Conservation (phyloP, 192 early-diverging fungal genomes). For the Umbelopsis vinacea region DNA sequence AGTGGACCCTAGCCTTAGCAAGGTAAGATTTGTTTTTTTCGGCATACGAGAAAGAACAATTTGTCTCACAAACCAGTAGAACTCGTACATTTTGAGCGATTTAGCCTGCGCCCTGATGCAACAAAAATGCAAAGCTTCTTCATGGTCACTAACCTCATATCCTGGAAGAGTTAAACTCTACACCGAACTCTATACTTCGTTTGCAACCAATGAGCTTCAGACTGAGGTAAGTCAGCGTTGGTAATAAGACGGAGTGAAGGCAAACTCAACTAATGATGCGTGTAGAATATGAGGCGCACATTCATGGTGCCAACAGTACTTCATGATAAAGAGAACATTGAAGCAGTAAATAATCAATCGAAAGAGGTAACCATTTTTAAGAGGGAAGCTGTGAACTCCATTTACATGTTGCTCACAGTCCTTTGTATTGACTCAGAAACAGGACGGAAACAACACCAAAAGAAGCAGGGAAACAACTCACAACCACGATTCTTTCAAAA, state of each 20-base stretch:
- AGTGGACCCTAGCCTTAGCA: slow-evolving; percentile 43
- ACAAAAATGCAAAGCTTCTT: slow-evolving; percentile 68
- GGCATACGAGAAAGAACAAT: background rate
- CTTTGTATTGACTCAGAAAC: background rate
- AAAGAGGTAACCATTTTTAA: slow-evolving; percentile 1
- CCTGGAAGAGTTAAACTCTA: slow-evolving; percentile 72
- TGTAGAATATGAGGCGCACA: slow-evolving; percentile 18
- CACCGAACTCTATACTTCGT: slow-evolving; percentile 64
- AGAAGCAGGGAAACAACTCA: background rate
- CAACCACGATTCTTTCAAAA: background rate
- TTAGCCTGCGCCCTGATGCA: slow-evolving; percentile 80
- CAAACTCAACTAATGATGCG: background rate
- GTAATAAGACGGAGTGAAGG: background rate
- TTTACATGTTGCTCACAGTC: background rate
- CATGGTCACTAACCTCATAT: slow-evolving; percentile 84
- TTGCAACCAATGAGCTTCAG: slow-evolving; percentile 43
- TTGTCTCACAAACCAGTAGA: slow-evolving; percentile 37
- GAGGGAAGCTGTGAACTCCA: background rate
- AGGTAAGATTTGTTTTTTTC: slow-evolving; percentile 44
- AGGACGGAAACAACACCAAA: background rate
- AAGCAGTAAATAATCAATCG: background rate
- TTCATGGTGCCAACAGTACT: background rate
- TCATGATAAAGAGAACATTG: slow-evolving; percentile 9
- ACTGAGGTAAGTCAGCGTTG: slow-evolving; percentile 37
- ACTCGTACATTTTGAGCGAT: slow-evolving; percentile 86